A percentile compares a stretch with the other conserved stretches of the same genome.
Evolutionary conservation across 306 rosid genomes (phyloP).

Genomic region (Echinosophora koreensis): DNA sequence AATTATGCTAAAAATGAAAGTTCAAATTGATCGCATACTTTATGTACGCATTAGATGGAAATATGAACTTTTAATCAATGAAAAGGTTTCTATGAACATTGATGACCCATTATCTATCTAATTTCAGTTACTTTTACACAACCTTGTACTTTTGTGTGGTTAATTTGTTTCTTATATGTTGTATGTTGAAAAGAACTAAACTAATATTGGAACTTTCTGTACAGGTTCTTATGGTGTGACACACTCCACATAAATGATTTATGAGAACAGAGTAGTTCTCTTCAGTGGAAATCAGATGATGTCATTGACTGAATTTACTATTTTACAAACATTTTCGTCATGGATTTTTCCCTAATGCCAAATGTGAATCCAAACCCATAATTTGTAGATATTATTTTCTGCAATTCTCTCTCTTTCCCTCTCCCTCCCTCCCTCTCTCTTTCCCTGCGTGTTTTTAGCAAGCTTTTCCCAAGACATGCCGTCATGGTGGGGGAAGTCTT

Average conservation of each 20-base stretch:
- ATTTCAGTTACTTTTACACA: constrained; percentile 15
- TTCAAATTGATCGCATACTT: not conserved
- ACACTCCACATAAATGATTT: constrained; percentile 37
- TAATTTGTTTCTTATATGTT: constrained; percentile 26
- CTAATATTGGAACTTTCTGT: constrained; percentile 49
- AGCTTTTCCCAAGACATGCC: constrained; percentile 62
- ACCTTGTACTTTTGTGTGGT: constrained; percentile 12
- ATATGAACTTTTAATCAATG: not conserved
- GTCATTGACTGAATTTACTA: constrained; percentile 33
- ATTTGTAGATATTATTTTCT: constrained; percentile 27
- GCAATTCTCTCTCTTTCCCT: not conserved
- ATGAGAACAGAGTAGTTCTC: constrained; percentile 29
- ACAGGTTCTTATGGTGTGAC: constrained; percentile 50
- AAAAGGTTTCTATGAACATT: not conserved
- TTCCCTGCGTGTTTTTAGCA: constrained; percentile 16
- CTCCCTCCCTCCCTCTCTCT: not conserved
- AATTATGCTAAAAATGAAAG: not conserved
- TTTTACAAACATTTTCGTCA: constrained; percentile 41
- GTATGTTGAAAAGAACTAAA: constrained; percentile 41
- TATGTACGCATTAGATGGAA: not conserved
- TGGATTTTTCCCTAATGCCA: constrained; percentile 41
- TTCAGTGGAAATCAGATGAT: constrained; percentile 33
- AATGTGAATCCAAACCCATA: constrained; percentile 38
- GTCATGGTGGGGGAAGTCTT: constrained; percentile 88
- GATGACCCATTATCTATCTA: constrained; percentile 12